phyloP scores from a whole-genome alignment of 257 asterid species.

The Thymus quinquecostatus region DNA sequence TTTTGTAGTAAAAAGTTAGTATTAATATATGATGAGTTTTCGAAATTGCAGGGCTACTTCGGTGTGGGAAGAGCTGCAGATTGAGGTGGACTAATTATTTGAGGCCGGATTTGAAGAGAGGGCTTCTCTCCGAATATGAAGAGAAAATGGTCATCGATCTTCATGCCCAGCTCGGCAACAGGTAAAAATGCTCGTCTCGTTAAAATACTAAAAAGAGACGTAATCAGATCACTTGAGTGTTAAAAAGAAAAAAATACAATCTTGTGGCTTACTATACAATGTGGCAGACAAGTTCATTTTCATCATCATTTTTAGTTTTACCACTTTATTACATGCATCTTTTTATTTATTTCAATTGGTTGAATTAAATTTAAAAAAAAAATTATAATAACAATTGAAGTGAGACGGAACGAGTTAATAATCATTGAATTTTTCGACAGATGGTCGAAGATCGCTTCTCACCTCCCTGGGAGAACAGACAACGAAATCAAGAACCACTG shows the following conservation, averaged over 20 bases:
- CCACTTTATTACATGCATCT: background rate
- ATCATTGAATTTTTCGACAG: constrained; percentile 21
- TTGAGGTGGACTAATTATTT: constrained; percentile 85
- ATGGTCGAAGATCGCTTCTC: constrained; percentile 51
- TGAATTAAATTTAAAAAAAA: too few relatives aligned
- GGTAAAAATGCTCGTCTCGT: constrained; percentile 35
- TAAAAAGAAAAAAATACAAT: background rate
- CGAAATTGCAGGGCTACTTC: constrained; percentile 54
- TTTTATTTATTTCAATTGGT: background rate
- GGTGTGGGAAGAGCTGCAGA: constrained; percentile 95
- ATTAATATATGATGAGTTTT: background rate
- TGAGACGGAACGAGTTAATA: too few relatives aligned
- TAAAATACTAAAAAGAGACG: too few relatives aligned
- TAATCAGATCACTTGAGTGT: too few relatives aligned
- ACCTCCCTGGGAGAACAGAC: constrained; percentile 51
- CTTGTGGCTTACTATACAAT: background rate
- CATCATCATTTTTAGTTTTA: background rate
- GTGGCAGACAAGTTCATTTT: constrained; percentile 20
- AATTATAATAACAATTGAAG: too few relatives aligned
- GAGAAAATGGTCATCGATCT: constrained; percentile 91
- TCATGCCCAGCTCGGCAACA: constrained; percentile 89
- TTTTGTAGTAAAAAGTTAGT: background rate
- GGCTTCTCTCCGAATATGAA: constrained; percentile 73
- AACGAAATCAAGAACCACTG: constrained; percentile 53
- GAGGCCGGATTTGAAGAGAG: constrained; percentile 88